A percentile compares a stretch with the other conserved stretches of the same genome.
These are phyloP conservation scores for Gardenia jasminoides DNA, from an alignment of 257 asterid species.

Conservation along the genomic window DNA sequence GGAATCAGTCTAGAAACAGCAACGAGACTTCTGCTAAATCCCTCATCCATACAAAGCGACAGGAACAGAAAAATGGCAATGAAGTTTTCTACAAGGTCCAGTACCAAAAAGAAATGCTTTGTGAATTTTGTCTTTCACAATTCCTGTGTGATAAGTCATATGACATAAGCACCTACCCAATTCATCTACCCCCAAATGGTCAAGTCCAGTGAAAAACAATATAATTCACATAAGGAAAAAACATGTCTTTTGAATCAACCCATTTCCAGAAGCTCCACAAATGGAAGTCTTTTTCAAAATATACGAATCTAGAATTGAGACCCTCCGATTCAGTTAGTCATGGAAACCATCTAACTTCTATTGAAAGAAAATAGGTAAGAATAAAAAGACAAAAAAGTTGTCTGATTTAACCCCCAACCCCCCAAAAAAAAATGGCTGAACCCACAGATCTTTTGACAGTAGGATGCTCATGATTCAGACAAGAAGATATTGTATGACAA, in stretches of 20 bases:
- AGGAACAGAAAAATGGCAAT: not conserved
- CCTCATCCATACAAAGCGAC: not conserved
- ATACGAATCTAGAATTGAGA: not conserved
- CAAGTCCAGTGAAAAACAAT: not conserved
- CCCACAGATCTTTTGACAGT: not conserved
- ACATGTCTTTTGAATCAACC: not conserved
- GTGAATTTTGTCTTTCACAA: not conserved
- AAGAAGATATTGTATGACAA: conserved; percentile 2
- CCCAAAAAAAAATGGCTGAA: not conserved
- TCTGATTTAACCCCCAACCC: not conserved
- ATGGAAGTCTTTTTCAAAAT: not conserved
- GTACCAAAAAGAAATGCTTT: not conserved
- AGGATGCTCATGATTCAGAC: conserved; percentile 3
- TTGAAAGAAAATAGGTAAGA: not conserved
- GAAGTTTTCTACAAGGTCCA: not conserved
- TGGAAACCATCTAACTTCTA: not conserved
- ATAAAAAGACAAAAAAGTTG: not conserved
- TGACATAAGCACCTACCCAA: not conserved
- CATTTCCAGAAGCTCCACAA: not conserved
- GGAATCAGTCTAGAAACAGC: not conserved
- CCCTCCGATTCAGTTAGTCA: not conserved
- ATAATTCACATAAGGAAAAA: not conserved
- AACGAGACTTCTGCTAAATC: not conserved
- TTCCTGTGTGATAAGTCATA: not conserved
- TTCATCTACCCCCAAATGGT: not conserved